Conservation (phyloP, 2,329 filamentous ascomycete genomes). For the Aspergillus hiratsukae region DNA sequence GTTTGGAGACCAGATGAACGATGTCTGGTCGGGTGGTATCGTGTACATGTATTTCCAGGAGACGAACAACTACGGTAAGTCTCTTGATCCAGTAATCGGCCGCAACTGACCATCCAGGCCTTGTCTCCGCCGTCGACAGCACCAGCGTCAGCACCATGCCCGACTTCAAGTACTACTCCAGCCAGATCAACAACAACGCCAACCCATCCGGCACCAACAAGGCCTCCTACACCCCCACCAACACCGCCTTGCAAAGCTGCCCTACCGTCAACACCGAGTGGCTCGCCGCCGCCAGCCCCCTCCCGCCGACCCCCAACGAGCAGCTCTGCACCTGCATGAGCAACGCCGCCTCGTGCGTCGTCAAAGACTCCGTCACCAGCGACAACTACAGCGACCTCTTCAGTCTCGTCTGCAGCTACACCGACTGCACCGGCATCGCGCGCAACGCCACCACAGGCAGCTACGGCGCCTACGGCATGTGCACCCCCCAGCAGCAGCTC, state of each 20-base stretch:
- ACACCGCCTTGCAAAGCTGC: slow-evolving; percentile 64
- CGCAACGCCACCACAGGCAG: slow-evolving; percentile 36
- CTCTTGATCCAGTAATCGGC: not conserved
- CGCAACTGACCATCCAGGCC: slow-evolving; percentile 13
- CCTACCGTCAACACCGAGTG: slow-evolving; percentile 62
- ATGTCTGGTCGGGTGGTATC: slow-evolving; percentile 87
- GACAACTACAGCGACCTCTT: slow-evolving; percentile 67
- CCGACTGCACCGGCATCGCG: slow-evolving; percentile 36
- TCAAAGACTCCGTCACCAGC: slow-evolving; percentile 52
- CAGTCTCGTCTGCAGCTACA: slow-evolving; percentile 41
- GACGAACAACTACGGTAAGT: slow-evolving; percentile 73
- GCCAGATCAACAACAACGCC: slow-evolving; percentile 59
- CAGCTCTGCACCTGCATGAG: slow-evolving; percentile 81
- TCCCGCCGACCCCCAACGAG: slow-evolving; percentile 76
- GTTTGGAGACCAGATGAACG: slow-evolving; percentile 73
- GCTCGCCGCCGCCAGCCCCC: slow-evolving; percentile 58
- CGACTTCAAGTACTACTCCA: slow-evolving; percentile 69
- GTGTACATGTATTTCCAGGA: slow-evolving; percentile 98
- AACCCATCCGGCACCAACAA: slow-evolving; percentile 61
- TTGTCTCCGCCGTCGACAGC: slow-evolving; percentile 57
- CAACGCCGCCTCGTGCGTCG: slow-evolving; percentile 64
- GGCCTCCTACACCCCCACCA: slow-evolving; percentile 65
- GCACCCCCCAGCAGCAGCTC: slow-evolving; percentile 39
- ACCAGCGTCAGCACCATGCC: slow-evolving; percentile 60
- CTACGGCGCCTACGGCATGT: slow-evolving; percentile 45